Evolutionary conservation across 1,139 yeast genomes (phyloP).

Genomic region (Kurtzmaniella quercitrusa): DNA sequence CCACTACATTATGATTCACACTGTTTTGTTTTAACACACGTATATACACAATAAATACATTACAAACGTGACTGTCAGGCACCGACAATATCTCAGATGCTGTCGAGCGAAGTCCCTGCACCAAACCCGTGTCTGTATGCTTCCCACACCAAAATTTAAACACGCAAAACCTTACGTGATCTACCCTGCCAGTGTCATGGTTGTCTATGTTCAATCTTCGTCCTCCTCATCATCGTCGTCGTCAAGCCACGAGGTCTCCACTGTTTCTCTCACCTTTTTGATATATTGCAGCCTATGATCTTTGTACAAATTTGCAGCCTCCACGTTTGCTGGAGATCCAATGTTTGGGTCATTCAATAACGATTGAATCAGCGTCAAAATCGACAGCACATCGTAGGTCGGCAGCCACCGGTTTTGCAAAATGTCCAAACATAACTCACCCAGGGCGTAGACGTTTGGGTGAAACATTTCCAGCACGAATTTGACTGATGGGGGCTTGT

Average conservation of each 20-base stretch:
- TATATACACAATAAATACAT: not conserved
- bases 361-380: constrained; percentile 82
- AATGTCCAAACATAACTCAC: constrained; percentile 93
- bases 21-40: not conserved
- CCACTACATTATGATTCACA: not conserved
- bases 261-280: constrained; percentile 89
- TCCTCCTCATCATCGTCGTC: constrained; percentile 62
- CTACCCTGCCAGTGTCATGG: constrained; percentile 37
- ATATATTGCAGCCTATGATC: constrained; percentile 93
- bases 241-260: constrained; percentile 81
- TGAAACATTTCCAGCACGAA: constrained; percentile 95
- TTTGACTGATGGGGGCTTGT: constrained; percentile 91
- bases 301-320: constrained; percentile 92
- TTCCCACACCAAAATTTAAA: not conserved
- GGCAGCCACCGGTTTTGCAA: constrained; percentile 98
- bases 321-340: constrained; percentile 95
- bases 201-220: constrained; percentile 31
- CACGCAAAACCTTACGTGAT: not conserved
- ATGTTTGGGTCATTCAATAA: constrained; percentile 94
- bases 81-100: not conserved
- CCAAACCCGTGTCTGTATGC: too few species aligned
- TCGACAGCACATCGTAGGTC: constrained; percentile 97
- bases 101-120: too few species aligned
- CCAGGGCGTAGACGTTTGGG: constrained; percentile 94
- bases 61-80: not conserved